Evolutionary conservation across 1,139 yeast species (phyloP).

Genomic region (Pichia cactophila): DNA sequence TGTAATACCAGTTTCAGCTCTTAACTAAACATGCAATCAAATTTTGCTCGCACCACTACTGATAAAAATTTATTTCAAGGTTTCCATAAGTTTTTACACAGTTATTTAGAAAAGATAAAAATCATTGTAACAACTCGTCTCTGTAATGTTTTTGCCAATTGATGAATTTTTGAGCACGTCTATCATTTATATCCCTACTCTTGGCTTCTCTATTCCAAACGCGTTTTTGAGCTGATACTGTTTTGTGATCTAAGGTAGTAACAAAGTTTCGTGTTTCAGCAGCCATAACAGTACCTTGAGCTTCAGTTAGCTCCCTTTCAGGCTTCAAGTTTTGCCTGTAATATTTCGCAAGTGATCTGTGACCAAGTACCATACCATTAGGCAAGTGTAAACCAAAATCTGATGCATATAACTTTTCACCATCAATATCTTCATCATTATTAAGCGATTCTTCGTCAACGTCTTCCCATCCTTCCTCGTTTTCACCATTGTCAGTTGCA

Average conservation of each 20-base stretch:
- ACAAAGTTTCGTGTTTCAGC: slow-evolving; percentile 80
- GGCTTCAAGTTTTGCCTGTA: slow-evolving; percentile 80
- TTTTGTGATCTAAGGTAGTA: slow-evolving; percentile 42
- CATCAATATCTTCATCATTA: slow-evolving; percentile 32
- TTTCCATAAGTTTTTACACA: neutral
- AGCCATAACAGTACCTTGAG: slow-evolving; percentile 89
- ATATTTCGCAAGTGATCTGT: slow-evolving; percentile 79
- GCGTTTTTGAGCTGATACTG: slow-evolving; percentile 58
- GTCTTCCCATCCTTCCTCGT: slow-evolving; percentile 36
- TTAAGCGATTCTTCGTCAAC: slow-evolving; percentile 37
- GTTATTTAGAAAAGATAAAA: neutral
- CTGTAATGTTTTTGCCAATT: slow-evolving; percentile 89
- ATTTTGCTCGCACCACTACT: no score
- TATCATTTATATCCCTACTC: slow-evolving; percentile 62
- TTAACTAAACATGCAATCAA: no score
- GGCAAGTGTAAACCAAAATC: slow-evolving; percentile 82
- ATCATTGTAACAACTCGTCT: slow-evolving; percentile 77
- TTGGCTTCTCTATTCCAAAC: slow-evolving; percentile 68
- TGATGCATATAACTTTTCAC: slow-evolving; percentile 41
- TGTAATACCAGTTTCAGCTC: no score
- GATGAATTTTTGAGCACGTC: slow-evolving; percentile 72
- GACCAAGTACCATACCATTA: slow-evolving; percentile 82
- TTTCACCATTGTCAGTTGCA: slow-evolving; percentile 30
- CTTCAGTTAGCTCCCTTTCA: slow-evolving; percentile 66
- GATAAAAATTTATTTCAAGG: no score